phyloP scores from a whole-genome alignment of 148 eudicot species.

The Silene latifolia region DNA sequence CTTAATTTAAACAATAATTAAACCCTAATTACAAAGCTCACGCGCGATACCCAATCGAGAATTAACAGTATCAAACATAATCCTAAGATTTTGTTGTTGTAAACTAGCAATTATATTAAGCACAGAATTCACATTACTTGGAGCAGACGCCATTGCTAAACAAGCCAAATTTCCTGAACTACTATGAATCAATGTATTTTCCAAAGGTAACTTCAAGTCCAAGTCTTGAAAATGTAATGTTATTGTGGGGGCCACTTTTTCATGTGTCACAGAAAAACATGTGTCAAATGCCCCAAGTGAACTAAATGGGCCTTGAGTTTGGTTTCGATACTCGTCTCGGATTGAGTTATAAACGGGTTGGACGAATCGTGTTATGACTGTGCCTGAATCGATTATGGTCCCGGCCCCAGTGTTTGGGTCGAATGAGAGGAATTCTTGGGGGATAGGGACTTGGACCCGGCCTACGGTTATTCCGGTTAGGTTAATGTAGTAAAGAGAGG shows the following conservation, averaged over 20 bases:
- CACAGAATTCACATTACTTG: constrained; percentile 58
- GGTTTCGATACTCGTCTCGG: constrained; percentile 64
- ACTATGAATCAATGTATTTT: constrained; percentile 78
- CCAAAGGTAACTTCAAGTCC: constrained; percentile 61
- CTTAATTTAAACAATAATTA: no score
- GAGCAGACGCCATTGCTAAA: constrained; percentile 72
- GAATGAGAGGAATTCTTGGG: constrained; percentile 46
- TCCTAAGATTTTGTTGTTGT: constrained; percentile 91
- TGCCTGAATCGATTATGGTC: constrained; percentile 84
- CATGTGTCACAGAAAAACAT: constrained; percentile 60
- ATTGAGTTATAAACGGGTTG: constrained; percentile 51
- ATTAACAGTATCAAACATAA: constrained; percentile 59
- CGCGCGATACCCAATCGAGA: constrained; percentile 70
- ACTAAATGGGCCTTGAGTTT: constrained; percentile 59
- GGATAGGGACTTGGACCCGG: constrained; percentile 52
- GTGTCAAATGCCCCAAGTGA: constrained; percentile 80
- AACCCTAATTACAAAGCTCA: constrained; percentile 64
- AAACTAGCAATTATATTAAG: constrained; percentile 75
- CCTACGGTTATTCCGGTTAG: constrained; percentile 72
- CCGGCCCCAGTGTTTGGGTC: constrained; percentile 72
- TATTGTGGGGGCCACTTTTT: constrained; percentile 45
- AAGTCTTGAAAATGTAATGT: constrained; percentile 61
- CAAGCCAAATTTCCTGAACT: constrained; percentile 66
- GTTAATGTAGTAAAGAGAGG: constrained; percentile 83
- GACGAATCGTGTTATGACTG: constrained; percentile 72